Percentiles rank a stretch among this genome's conserved stretches.
Evolutionary conservation across 1,284 basidiomycete species (phyloP).

Genomic region (Ganoderma sinense): DNA sequence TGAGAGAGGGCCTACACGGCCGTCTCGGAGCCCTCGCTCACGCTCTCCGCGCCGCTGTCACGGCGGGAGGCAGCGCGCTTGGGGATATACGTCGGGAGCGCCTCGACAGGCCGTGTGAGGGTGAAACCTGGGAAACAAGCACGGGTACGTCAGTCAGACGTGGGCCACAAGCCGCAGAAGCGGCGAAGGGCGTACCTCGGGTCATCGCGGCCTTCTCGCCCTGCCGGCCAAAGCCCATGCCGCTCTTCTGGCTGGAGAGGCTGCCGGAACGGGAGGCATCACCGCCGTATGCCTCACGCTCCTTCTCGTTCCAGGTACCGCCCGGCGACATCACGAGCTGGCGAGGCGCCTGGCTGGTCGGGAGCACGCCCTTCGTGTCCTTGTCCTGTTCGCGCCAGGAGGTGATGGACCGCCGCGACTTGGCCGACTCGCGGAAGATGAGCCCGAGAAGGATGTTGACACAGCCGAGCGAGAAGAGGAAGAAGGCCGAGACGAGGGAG

Average conservation of each 20-base stretch:
- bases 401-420: slow-evolving; percentile 68
- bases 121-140: slow-evolving; percentile 46
- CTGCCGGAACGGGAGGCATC: slow-evolving; percentile 38
- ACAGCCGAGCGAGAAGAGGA: slow-evolving; percentile 86
- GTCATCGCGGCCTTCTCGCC: slow-evolving; percentile 80
- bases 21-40: slow-evolving; percentile 23
- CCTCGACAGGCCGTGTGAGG: slow-evolving; percentile 62
- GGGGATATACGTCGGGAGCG: slow-evolving; percentile 60
- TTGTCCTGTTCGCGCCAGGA: slow-evolving; percentile 70
- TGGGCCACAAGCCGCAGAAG: neutral
- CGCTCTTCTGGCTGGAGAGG: slow-evolving; percentile 46
- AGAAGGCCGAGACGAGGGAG: slow-evolving; percentile 85
- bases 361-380: slow-evolving; percentile 49
- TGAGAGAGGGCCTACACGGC: slow-evolving; percentile 15
- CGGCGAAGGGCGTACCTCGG: slow-evolving; percentile 49
- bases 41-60: slow-evolving; percentile 21
- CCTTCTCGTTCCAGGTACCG: slow-evolving; percentile 25
- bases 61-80: slow-evolving; percentile 25
- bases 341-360: slow-evolving; percentile 53
- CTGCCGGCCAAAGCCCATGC: slow-evolving; percentile 76
- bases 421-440: slow-evolving; percentile 71
- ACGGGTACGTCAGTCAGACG: neutral
- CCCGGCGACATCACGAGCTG: slow-evolving; percentile 44
- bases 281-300: slow-evolving; percentile 31
- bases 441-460: slow-evolving; percentile 84